These are phyloP conservation scores for Rhynchosporium graminicola DNA, from an alignment of 2,329 filamentous ascomycete species.

Conservation along the genomic window DNA sequence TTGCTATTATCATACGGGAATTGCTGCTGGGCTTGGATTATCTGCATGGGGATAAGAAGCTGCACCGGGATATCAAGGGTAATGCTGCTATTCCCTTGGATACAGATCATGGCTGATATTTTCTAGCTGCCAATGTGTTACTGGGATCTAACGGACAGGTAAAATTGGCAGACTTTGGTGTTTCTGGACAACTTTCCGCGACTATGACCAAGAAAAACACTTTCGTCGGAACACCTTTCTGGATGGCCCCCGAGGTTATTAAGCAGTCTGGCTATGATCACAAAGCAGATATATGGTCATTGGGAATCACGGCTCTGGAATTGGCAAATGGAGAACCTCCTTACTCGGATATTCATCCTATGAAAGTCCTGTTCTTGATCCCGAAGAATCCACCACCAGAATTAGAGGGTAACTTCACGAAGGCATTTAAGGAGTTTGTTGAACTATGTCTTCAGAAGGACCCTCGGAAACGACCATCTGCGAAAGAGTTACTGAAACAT, in stretches of 20 bases:
- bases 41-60: conserved; percentile 90
- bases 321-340: conserved; percentile 90
- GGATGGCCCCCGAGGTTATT: conserved; percentile 99
- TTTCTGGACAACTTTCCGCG: conserved; percentile 91
- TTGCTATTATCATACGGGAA: conserved; percentile 91
- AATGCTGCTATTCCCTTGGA: conserved; percentile 34
- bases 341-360: conserved; percentile 94
- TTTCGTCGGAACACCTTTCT: conserved; percentile 96
- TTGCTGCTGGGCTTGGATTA: conserved; percentile 89
- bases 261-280: conserved; percentile 98
- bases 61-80: conserved; percentile 97
- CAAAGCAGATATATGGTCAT: conserved; percentile 96
- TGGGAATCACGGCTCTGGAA: conserved; percentile 92
- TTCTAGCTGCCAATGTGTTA: conserved; percentile 86
- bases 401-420: conserved; percentile 79
- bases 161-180: conserved; percentile 95
- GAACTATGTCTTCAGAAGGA: conserved; percentile 85
- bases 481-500: conserved; percentile 84
- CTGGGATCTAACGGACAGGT: conserved; percentile 90
- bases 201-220: conserved; percentile 99
- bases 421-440: conserved; percentile 81
- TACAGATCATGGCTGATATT: conserved; percentile 17
- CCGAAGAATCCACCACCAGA: conserved; percentile 89
- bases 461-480: conserved; percentile 83
- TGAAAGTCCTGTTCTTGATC: conserved; percentile 97